Evolutionary conservation across 2,329 filamentous ascomycete genomes (phyloP), one percentile per base, ranked within the genome.

Genomic region (Colletotrichum tamarilloi): DNA sequence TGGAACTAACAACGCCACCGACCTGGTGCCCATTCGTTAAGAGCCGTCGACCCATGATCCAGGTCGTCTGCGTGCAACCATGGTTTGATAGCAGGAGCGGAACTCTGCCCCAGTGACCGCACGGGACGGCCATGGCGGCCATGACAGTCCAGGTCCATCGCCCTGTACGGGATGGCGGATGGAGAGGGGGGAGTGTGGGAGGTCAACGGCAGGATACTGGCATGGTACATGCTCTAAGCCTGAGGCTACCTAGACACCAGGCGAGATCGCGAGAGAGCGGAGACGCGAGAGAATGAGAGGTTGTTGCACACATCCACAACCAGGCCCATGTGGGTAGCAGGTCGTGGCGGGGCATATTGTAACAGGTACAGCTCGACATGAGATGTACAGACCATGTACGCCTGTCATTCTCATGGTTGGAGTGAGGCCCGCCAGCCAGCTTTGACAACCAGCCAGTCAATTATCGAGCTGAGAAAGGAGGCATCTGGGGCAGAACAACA

Each of bases 11-110:
- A 16, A 57, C 70, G 67, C 70, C 66, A 70, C 67, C 56, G 30
- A 24, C 30, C 56, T 52, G 62, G 46, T n/a, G 46, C 22, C 60
- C 49, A 55, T 65, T 70, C 59, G 67, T 70, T 52, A 35, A 63
- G 52, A 57, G 32, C 16, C 35, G 11, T 55, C 60, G 16, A 73
- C 67, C 70, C 67, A 60, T 73, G 60, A 73, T 70, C 66, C 67
- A 73, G 22, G 60, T n/a, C 22, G 67, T 70, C 70, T 73, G 67
- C 67, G 67, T 70, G 67, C 70, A 28, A 73, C 70, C 57, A 57
- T 7, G n/a, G 30, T 55, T 67, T 66, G 67, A 70, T 55, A 65
- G 60, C 70, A 60, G 60, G 35, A 65, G 67, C 32, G 46, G 35
- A 73, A 28, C 30, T 42, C 35, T 38, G 56, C 55, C 22, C 56